phyloP scores from a whole-genome alignment of 2,329 filamentous ascomycete genomes.

The Colletotrichum ledebouriae region DNA sequence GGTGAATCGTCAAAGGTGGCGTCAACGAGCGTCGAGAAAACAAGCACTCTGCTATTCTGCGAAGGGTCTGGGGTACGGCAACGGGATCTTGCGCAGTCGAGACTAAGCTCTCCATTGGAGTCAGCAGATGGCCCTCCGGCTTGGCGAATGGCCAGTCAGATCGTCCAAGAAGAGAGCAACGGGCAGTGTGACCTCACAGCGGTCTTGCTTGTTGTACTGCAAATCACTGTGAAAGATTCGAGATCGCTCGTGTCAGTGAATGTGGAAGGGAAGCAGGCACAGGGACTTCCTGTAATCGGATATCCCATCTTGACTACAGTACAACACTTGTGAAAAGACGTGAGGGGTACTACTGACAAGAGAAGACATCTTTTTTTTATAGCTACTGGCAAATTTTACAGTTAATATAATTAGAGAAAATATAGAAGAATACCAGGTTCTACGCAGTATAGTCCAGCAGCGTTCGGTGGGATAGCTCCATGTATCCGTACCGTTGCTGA shows the following conservation, averaged over 20 bases:
- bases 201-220: conserved; percentile 13
- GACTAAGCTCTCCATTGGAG: background rate
- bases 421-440: too few species aligned
- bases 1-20: conserved; percentile 4
- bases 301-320: too few species aligned
- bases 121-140: conserved; percentile 19
- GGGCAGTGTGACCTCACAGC: conserved; percentile 24
- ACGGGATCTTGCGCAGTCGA: background rate
- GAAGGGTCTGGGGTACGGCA: background rate
- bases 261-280: background rate
- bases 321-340: too few species aligned
- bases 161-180: conserved; percentile 15
- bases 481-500: conserved; percentile 28
- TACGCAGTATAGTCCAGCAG: too few species aligned
- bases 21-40: background rate
- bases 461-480: background rate
- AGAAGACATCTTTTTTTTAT: too few species aligned
- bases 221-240: background rate
- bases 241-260: conserved; percentile 13
- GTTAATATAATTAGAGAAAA: too few species aligned
- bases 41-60: background rate
- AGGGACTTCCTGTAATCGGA: background rate
- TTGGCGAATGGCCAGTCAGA: conserved; percentile 24
- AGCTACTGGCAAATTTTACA: too few species aligned
- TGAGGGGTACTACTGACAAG: too few species aligned